Conservation (phyloP, 2,329 filamentous ascomycete genomes). For the Alternaria infectoria region DNA sequence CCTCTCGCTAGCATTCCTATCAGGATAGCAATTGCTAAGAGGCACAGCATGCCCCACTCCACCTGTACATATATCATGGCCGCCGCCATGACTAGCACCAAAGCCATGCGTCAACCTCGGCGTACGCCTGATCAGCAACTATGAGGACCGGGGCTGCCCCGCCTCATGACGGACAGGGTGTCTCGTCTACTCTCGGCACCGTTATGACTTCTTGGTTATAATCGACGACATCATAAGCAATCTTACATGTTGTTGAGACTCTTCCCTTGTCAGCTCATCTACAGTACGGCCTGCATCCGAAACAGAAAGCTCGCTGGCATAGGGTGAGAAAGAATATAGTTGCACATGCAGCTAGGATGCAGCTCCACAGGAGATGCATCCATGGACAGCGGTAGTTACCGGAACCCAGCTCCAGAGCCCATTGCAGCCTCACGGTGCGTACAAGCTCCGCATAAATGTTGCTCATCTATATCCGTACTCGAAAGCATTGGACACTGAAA, state of each 20-base stretch:
- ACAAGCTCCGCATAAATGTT: not conserved
- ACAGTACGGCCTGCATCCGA: constrained; percentile 10
- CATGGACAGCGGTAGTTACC: constrained; percentile 7
- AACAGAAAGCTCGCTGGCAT: constrained; percentile 7
- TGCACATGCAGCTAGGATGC: constrained; percentile 1
- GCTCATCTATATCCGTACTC: not conserved
- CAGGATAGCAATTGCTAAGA: not conserved
- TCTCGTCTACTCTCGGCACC: constrained; percentile 2
- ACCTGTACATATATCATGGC: not conserved
- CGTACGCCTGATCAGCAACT: not conserved
- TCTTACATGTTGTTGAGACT: constrained; percentile 11
- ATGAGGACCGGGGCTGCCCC: constrained; percentile 5
- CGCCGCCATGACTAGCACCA: not conserved
- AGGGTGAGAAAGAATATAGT: constrained; percentile 8
- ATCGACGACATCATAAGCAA: not conserved
- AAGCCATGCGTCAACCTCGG: not conserved
- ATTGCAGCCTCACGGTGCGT: not conserved
- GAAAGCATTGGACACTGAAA: not conserved
- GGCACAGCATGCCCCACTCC: constrained; percentile 2
- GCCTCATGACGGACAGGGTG: not conserved
- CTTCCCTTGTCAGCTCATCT: constrained; percentile 5
- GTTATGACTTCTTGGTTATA: not conserved
- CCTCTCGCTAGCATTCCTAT: not conserved
- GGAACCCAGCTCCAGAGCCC: not conserved
- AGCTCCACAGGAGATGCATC: constrained; percentile 1